Base-by-base conservation (phyloP, 768 basidiomycete genomes). In the Boletellus ananiceps region DNA sequence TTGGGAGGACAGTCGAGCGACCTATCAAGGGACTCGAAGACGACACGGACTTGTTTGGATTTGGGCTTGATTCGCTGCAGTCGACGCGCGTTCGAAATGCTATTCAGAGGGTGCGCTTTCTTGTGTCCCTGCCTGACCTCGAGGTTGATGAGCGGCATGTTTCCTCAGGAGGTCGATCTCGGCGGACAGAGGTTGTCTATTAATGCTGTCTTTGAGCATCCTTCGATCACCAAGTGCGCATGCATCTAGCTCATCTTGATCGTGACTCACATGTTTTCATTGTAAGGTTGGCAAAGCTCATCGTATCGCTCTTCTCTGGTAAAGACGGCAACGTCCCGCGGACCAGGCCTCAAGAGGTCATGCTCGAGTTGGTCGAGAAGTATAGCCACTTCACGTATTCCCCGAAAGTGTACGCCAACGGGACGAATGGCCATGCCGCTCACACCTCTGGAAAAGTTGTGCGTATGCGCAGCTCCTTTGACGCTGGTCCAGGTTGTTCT, bases 61-160 rank as follows among this genome's bases (percentile, higher is more conserved):
- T 74, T 40, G 81, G 81, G 23, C 67, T 82, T 27, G 78, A 82
- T 57, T 80, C 79, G 8, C 55, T 82, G 18, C 75, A 79, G 50
- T 76, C 75, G 11, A 74, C 74, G 4, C 64, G 77, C 16, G 72
- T 82, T 23, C 61, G 78, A 18, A 82, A 80, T 57, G 63, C 66
- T 2, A 60, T 71, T 36, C 74, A 74, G 54, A 75, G 75, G 57
- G 71, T 71, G 32, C 32, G 52, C 43, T 36, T 3, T 11, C 39
- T 71, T n/a, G 18, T 67, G 66, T 47, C 52, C 71, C 4, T 55
- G 48, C 32, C 59, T 11, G 67, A 18, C 66, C 70, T 57, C 74
- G 23, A 18, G 47, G 32, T 15, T 46, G 19, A 19, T 3, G 16
- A 5, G n/a, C 8, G 35, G 35, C 5, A 29, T 16, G 19, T 35